A percentile compares a stretch with the other conserved stretches of the same genome.
Conservation (phyloP, 495 filamentous ascomycete species). For the Penicillium argentinense region DNA sequence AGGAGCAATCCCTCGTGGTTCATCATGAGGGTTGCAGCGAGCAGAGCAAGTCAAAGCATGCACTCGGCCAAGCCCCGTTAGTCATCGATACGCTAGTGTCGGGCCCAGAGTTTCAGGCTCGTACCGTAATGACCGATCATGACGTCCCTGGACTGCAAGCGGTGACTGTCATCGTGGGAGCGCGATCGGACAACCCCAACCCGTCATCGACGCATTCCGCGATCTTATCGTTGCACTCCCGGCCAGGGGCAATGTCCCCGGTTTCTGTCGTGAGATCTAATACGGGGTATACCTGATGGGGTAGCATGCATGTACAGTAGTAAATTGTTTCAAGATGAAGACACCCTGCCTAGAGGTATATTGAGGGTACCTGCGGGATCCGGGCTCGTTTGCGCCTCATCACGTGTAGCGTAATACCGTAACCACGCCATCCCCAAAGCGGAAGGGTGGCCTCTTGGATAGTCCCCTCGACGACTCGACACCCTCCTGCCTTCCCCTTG, state of each 20-base stretch:
- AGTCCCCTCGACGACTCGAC: conserved; percentile 12
- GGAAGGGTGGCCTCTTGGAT: conserved; percentile 22
- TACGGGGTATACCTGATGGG: too few species aligned
- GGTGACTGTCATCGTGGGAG: conserved; percentile 16
- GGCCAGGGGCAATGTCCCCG: too few species aligned
- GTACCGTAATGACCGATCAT: conserved; percentile 15
- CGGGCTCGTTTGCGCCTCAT: conserved; percentile 3
- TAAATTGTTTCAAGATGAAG: neutral
- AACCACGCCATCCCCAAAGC: conserved; percentile 24
- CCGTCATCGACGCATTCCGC: conserved; percentile 7
- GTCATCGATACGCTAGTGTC: conserved; percentile 14
- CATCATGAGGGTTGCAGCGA: too few species aligned
- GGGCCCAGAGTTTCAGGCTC: conserved; percentile 19
- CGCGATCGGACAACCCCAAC: conserved; percentile 4
- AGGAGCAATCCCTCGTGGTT: too few species aligned
- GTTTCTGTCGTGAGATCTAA: too few species aligned
- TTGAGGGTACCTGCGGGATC: too few species aligned
- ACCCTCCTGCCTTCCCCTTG: neutral
- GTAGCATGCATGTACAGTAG: neutral
- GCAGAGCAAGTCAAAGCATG: too few species aligned
- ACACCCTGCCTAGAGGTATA: too few species aligned
- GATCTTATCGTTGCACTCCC: neutral
- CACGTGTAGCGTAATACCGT: conserved; percentile 27
- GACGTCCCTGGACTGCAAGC: conserved; percentile 25
- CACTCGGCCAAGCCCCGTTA: conserved; percentile 14